A percentile compares a stretch with the other conserved stretches of the same genome.
phyloP scores from a whole-genome alignment of 139 green algal genomes.

The Picochlorum sp. region DNA sequence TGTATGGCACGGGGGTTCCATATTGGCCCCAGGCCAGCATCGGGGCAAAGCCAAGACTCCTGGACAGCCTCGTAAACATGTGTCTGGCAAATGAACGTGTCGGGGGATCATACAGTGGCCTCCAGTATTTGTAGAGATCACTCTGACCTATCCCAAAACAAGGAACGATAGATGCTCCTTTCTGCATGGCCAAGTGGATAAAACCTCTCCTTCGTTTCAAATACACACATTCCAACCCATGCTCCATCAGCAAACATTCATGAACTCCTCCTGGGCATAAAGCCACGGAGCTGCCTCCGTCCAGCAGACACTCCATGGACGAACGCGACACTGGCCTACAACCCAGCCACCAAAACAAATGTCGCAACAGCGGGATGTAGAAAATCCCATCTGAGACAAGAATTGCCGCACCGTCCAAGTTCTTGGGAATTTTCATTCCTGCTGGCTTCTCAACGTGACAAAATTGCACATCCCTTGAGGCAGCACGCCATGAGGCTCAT shows the following conservation, averaged over 20 bases:
- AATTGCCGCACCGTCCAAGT: conserved; percentile 11
- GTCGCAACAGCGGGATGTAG: conserved; percentile 6
- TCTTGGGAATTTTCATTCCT: not conserved
- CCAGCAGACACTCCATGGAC: conserved; percentile 7
- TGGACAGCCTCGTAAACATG: conserved; percentile 5
- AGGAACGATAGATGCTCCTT: conserved; percentile 60
- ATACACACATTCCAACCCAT: conserved; percentile 53
- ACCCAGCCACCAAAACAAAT: conserved; percentile 34
- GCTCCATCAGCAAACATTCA: conserved; percentile 69
- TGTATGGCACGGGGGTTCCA: conserved; percentile 1
- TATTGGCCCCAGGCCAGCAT: conserved; percentile 14
- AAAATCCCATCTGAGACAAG: conserved; percentile 20
- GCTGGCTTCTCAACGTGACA: not conserved
- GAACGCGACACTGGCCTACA: not conserved
- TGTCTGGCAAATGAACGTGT: conserved; percentile 4
- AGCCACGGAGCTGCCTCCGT: conserved; percentile 20
- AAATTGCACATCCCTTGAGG: conserved; percentile 24
- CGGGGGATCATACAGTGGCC: conserved; percentile 24
- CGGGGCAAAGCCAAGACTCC: conserved; percentile 20
- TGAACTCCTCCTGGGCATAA: conserved; percentile 41
- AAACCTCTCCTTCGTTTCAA: conserved; percentile 61
- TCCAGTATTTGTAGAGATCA: conserved; percentile 45
- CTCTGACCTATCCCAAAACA: conserved; percentile 84
- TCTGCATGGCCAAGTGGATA: conserved; percentile 59
- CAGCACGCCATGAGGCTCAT: conserved; percentile 33